phyloP scores from a whole-genome alignment of 2,329 filamentous ascomycete genomes.

The Ophiostoma angusticollis region DNA sequence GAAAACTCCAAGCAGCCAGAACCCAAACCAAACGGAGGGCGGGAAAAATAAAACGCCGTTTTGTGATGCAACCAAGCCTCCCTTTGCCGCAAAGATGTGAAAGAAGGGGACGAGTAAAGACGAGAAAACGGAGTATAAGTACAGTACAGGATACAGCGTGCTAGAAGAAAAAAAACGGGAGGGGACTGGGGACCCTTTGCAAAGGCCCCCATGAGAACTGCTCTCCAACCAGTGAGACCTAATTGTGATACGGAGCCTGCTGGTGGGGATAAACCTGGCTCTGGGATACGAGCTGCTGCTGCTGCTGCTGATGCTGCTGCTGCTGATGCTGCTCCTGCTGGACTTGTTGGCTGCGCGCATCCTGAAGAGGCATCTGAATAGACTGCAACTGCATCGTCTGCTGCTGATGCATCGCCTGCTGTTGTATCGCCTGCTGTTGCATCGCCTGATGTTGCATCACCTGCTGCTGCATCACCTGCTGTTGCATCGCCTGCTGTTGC shows the following conservation, averaged over 20 bases:
- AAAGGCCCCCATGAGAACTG: too few species aligned
- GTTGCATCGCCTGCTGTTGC: neutral
- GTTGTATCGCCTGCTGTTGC: neutral
- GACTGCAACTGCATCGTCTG: too few species aligned
- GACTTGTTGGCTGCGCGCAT: constrained; percentile 1
- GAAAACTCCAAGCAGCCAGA: too few species aligned
- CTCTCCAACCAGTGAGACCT: too few species aligned
- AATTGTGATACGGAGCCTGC: too few species aligned
- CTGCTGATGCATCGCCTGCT: neutral
- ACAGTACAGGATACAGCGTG: constrained; percentile 1
- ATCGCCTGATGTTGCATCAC: constrained; percentile 1
- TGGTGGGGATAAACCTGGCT: too few species aligned
- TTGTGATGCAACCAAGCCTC: too few species aligned
- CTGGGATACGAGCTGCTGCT: too few species aligned
- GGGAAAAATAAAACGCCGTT: too few species aligned
- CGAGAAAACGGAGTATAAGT: neutral
- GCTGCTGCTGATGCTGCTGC: neutral
- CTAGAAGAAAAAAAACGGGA: too few species aligned
- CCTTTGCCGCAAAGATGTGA: neutral
- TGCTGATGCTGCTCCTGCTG: neutral
- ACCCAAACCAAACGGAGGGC: too few species aligned
- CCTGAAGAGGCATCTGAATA: constrained; percentile 3
- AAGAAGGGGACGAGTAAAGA: neutral
- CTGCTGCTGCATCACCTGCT: constrained; percentile 1
- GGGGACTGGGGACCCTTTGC: too few species aligned